Base-by-base conservation (phyloP, 192 early-diverging fungal species). In the Umbelopsis sp. region DNA sequence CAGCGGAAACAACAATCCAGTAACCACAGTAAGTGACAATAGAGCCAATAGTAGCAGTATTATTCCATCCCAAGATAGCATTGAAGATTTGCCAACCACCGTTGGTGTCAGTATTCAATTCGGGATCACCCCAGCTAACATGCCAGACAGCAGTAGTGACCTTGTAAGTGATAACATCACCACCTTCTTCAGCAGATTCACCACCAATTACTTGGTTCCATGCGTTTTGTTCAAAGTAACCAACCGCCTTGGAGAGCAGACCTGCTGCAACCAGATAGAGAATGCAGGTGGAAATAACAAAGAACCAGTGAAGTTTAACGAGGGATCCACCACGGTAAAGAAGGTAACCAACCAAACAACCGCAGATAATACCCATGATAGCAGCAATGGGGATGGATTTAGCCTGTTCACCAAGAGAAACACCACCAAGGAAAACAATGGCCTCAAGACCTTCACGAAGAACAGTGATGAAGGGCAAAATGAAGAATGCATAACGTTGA, bases 391-490 rank as follows among this genome's bases (percentile, higher is more conserved):
- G 95, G 69, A 97, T 89, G 11, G 93, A 81, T 44, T 84, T 86
- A 0, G 89, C 82, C 21, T 45, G 38, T 31, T 65, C 71, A 49
- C 68, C 70, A 14, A 71, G 45, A 26, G 73, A 65, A 8, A 75
- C 92, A 69, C 95, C 95, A 66, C 89, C 94, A 47, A 97, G 82
- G 79, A 96, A 93, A 10, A 97, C 86, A 24, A 97, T 84, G 26
- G 92, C 88, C 77, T 97, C 95, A 38, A 97, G 79, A n/a, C 91
- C 92, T 88, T 96, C 94, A 52, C 95, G 86, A 41, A 93, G 75
- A 6, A 97, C 87, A 14, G 94, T 94, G 38, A 94, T 77, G 69
- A 93, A 91, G 21, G 95, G 94, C 54, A 97, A 84, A 62, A 92
- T 82, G 78, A 95, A 86, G 71, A 97, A 90, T 29, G 89, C 81